phyloP scores from a whole-genome alignment of 176 grass and related monocot genomes.

The Miscanthus lutarioriparius region DNA sequence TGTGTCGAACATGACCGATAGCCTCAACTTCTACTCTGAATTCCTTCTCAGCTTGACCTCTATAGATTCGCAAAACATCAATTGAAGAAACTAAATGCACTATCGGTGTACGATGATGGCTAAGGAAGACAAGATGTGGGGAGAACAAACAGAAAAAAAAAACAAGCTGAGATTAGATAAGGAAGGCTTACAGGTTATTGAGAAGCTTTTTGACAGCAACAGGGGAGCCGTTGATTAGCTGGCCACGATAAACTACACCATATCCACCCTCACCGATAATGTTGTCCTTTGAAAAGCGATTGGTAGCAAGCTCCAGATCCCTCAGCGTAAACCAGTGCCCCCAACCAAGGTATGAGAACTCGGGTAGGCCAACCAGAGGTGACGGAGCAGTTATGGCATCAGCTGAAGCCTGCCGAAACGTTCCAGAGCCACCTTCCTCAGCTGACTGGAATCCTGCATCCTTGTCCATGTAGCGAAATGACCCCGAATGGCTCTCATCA shows the following conservation, averaged over 20 bases:
- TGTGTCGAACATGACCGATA: constrained; percentile 91
- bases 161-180: constrained; percentile 7
- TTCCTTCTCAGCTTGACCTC: constrained; percentile 90
- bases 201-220: constrained; percentile 84
- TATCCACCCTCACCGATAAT: constrained; percentile 85
- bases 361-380: constrained; percentile 76
- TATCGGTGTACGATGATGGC: background rate
- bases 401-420: constrained; percentile 53
- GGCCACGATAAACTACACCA: constrained; percentile 75
- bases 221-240: constrained; percentile 67
- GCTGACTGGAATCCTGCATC: constrained; percentile 67
- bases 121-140: constrained; percentile 13
- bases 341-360: constrained; percentile 84
- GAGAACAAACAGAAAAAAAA: background rate
- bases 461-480: constrained; percentile 82
- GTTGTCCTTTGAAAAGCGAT: constrained; percentile 77
- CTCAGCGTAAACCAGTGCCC: constrained; percentile 87
- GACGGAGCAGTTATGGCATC: constrained; percentile 71
- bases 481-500: constrained; percentile 87
- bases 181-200: constrained; percentile 66
- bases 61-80: constrained; percentile 37
- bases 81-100: background rate
- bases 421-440: constrained; percentile 70
- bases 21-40: constrained; percentile 93
- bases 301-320: constrained; percentile 70